These are phyloP conservation scores for Podila clonocystis DNA, from an alignment of 192 early-diverging fungal genomes.

Conservation along the genomic window DNA sequence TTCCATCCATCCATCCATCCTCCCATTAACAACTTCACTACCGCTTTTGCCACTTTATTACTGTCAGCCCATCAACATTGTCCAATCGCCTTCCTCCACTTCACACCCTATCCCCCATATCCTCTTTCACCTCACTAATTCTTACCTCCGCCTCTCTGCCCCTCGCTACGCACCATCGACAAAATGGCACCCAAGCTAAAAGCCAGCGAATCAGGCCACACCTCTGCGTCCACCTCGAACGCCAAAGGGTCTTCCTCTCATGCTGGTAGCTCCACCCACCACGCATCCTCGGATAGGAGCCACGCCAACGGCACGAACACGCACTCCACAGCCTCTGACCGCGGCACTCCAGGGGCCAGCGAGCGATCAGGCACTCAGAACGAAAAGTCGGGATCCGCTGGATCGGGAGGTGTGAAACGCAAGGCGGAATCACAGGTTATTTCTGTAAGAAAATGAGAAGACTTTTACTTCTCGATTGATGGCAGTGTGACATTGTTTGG, in stretches of 20 bases:
- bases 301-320: background rate
- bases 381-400: background rate
- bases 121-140: too few species aligned
- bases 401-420: constrained; percentile 20
- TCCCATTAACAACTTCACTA: background rate
- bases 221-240: background rate
- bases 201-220: constrained; percentile 12
- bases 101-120: too few species aligned
- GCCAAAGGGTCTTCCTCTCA: constrained; percentile 18
- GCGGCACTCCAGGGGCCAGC: constrained; percentile 4
- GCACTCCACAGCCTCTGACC: constrained; percentile 15
- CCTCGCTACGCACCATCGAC: background rate
- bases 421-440: constrained; percentile 41
- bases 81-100: too few species aligned
- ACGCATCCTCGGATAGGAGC: constrained; percentile 10
- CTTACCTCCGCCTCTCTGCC: too few species aligned
- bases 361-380: constrained; percentile 7
- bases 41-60: background rate
- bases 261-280: background rate
- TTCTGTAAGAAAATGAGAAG: constrained; percentile 15
- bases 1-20: background rate
- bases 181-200: constrained; percentile 50
- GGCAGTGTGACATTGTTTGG: too few species aligned
- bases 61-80: background rate
- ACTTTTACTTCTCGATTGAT: too few species aligned